Percentiles rank a stretch among this genome's conserved stretches.
These are phyloP conservation scores for Prunus yedoensis DNA, from an alignment of 331 rosid species.

Conservation along the genomic window DNA sequence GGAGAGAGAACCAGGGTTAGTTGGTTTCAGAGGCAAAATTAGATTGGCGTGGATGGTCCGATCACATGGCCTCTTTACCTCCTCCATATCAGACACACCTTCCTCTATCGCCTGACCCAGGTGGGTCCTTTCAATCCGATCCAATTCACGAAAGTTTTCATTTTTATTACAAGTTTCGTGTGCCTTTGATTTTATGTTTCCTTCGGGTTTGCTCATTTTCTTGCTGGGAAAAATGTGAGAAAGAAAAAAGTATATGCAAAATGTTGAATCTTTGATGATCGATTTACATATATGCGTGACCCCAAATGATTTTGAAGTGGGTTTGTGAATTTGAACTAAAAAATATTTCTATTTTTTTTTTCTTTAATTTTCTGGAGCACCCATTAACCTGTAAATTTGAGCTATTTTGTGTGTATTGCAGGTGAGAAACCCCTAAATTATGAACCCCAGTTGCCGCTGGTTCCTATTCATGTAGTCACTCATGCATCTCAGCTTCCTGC, in stretches of 20 bases:
- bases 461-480: slow-evolving; percentile 68
- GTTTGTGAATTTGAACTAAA: background rate
- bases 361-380: background rate
- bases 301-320: background rate
- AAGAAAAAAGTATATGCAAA: background rate
- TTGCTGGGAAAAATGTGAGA: slow-evolving; percentile 9
- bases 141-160: background rate
- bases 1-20: background rate
- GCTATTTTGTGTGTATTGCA: slow-evolving; percentile 19
- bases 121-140: slow-evolving; percentile 14
- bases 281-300: background rate
- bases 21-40: slow-evolving; percentile 11
- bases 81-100: slow-evolving; percentile 31
- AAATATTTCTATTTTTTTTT: background rate
- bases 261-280: slow-evolving; percentile 2
- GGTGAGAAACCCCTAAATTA: slow-evolving; percentile 46
- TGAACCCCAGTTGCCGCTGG: slow-evolving; percentile 39
- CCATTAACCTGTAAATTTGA: slow-evolving; percentile 2
- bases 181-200: background rate
- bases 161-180: background rate
- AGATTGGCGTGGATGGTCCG: slow-evolving; percentile 45
- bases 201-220: slow-evolving; percentile 1
- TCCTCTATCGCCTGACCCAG: slow-evolving; percentile 49
- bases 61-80: slow-evolving; percentile 69
- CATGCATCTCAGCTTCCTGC: slow-evolving; percentile 73